Percentiles rank a stretch among this genome's conserved stretches.
These are phyloP conservation scores for Phaeolepiota aurea DNA, from an alignment of 768 basidiomycete genomes.

Conservation along the genomic window DNA sequence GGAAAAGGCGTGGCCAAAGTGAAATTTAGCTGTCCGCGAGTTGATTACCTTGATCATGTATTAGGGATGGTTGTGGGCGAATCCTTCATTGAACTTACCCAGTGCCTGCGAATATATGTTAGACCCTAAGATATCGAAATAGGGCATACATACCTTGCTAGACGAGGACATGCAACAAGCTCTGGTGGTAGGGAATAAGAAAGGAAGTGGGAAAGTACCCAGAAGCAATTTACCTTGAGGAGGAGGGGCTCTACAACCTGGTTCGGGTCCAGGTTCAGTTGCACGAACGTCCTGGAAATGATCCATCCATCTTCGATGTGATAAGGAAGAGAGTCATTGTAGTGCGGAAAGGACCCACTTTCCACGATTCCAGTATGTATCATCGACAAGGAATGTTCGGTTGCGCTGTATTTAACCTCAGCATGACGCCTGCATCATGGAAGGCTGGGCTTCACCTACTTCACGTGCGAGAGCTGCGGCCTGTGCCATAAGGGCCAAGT, in stretches of 20 bases:
- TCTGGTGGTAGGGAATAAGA: slow-evolving; percentile 26
- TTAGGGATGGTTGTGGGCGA: no score
- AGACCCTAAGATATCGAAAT: neutral
- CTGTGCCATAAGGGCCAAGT: slow-evolving; percentile 61
- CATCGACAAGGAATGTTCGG: slow-evolving; percentile 61
- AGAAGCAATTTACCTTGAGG: slow-evolving; percentile 48
- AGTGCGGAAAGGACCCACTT: slow-evolving; percentile 32
- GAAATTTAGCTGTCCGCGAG: slow-evolving; percentile 57
- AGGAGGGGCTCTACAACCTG: slow-evolving; percentile 52
- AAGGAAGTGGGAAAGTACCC: no score
- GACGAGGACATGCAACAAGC: slow-evolving; percentile 64
- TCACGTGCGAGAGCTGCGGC: slow-evolving; percentile 58
- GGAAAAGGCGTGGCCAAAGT: slow-evolving; percentile 46
- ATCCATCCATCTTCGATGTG: slow-evolving; percentile 49
- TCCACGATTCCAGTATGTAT: slow-evolving; percentile 69
- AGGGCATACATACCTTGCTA: slow-evolving; percentile 40
- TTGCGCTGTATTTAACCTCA: slow-evolving; percentile 32
- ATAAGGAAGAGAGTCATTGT: neutral
- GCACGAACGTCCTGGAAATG: slow-evolving; percentile 48
- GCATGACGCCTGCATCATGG: neutral
- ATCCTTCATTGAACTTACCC: slow-evolving; percentile 40
- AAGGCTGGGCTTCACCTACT: slow-evolving; percentile 24
- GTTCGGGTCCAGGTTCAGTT: slow-evolving; percentile 56
- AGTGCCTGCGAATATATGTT: slow-evolving; percentile 37
- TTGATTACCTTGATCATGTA: slow-evolving; percentile 39